A percentile compares a stretch with the other conserved stretches of the same genome.
Evolutionary conservation across 177 flowering plant species (phyloP).

Genomic region (Vitis hybrid): DNA sequence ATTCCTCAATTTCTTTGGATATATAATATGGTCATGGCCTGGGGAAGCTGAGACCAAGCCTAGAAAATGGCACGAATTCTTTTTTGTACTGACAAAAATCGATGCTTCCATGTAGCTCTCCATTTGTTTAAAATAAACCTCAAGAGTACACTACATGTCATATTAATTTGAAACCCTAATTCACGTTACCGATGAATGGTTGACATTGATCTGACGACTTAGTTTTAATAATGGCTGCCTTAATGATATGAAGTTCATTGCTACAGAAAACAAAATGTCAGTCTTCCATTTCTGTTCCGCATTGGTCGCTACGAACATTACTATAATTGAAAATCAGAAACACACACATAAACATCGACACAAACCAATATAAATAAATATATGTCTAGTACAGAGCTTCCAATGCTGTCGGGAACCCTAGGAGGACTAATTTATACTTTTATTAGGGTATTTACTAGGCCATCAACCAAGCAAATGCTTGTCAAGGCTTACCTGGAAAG

Average conservation of each 20-base stretch:
- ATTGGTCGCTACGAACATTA: conserved; percentile 12
- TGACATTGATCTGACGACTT: conserved; percentile 29
- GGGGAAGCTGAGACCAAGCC: background rate
- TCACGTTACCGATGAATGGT: conserved; percentile 24
- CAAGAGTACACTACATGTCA: conserved; percentile 6
- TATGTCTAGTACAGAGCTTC: conserved; percentile 19
- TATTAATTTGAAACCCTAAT: conserved; percentile 16
- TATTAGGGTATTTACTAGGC: conserved; percentile 4
- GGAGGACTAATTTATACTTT: conserved; percentile 15
- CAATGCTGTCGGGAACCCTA: conserved; percentile 38
- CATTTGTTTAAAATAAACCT: background rate
- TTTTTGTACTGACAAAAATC: conserved; percentile 8
- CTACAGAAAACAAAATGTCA: conserved; percentile 24
- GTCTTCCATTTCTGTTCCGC: conserved; percentile 24
- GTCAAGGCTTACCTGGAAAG: background rate
- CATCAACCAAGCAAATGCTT: no score
- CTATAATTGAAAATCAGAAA: background rate
- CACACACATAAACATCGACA: conserved; percentile 9
- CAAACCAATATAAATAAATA: background rate
- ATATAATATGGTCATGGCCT: background rate
- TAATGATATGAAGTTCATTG: conserved; percentile 6
- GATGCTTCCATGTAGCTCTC: conserved; percentile 24
- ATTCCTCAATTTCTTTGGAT: conserved; percentile 15
- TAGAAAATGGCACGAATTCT: conserved; percentile 2
- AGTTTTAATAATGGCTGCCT: conserved; percentile 9